Evolutionary conservation across 2,329 filamentous ascomycete species (phyloP).

Genomic region (Simplicillium aogashimaense): DNA sequence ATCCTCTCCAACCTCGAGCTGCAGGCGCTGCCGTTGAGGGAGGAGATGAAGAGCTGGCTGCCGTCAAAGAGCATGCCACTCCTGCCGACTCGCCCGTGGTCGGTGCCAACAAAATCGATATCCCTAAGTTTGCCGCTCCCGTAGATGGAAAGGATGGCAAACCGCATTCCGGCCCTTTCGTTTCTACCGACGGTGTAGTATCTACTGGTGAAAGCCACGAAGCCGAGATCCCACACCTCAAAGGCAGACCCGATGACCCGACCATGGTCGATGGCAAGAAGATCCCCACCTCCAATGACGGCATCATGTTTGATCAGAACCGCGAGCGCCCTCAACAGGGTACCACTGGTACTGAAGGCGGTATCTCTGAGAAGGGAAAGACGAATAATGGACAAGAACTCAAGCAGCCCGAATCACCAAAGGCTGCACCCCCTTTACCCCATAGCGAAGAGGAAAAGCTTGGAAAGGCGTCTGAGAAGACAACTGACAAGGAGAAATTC

Average conservation of each 20-base stretch:
- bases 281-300: conserved; percentile 58
- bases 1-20: conserved; percentile 8
- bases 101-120: too few species aligned
- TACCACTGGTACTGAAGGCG: conserved; percentile 80
- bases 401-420: conserved; percentile 68
- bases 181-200: conserved; percentile 41
- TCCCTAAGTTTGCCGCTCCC: conserved; percentile 61
- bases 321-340: conserved; percentile 69
- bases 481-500: conserved; percentile 30
- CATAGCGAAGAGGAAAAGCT: conserved; percentile 71
- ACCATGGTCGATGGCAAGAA: conserved; percentile 48
- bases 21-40: conserved; percentile 13
- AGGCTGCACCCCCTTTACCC: conserved; percentile 73
- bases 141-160: conserved; percentile 91
- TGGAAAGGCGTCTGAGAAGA: conserved; percentile 18
- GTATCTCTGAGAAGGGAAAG: conserved; percentile 80
- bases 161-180: conserved; percentile 78
- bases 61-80: conserved; percentile 5
- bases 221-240: conserved; percentile 30
- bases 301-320: conserved; percentile 88
- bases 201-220: conserved; percentile 18
- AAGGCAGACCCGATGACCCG: conserved; percentile 40
- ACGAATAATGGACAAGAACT: conserved; percentile 59
- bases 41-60: conserved; percentile 9
- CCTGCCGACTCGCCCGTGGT: too few species aligned